A percentile compares a stretch with the other conserved stretches of the same genome.
Evolutionary conservation across 495 filamentous ascomycete species (phyloP).

Genomic region (Penicillium canariense): DNA sequence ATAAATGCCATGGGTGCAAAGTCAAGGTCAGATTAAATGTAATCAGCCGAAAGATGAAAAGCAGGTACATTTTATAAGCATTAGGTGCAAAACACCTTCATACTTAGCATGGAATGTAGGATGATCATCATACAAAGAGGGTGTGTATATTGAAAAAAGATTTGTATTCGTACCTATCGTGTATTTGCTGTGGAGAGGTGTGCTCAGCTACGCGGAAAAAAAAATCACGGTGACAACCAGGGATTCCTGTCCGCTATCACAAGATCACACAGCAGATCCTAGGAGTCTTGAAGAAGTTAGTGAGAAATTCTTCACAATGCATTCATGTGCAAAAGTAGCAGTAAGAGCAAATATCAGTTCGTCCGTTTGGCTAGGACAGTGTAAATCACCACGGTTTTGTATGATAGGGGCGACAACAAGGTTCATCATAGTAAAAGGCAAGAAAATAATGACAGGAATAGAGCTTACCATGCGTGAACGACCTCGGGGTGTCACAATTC

Average conservation of each 20-base stretch:
- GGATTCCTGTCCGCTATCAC: not conserved
- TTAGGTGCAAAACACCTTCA: constrained; percentile 64
- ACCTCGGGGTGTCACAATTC: constrained; percentile 12
- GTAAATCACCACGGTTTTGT: constrained; percentile 82
- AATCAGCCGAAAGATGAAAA: constrained; percentile 99
- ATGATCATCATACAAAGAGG: constrained; percentile 61
- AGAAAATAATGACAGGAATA: constrained; percentile 10
- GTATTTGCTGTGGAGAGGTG: not conserved
- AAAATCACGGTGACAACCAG: not conserved
- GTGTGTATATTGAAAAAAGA: not conserved
- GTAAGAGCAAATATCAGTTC: constrained; percentile 54
- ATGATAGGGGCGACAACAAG: constrained; percentile 91
- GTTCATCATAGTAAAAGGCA: constrained; percentile 67
- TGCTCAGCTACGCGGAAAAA: not conserved
- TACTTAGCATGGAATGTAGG: constrained; percentile 88
- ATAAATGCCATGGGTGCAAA: constrained; percentile 22
- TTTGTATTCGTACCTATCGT: constrained; percentile 8
- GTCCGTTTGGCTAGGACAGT: constrained; percentile 90
- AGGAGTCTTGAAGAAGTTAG: constrained; percentile 33
- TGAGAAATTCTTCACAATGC: constrained; percentile 15
- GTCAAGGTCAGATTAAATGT: constrained; percentile 17
- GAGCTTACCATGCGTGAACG: constrained; percentile 40
- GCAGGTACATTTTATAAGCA: constrained; percentile 72
- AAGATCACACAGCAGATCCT: not conserved
- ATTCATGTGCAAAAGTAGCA: constrained; percentile 16